Evolutionary conservation across 73 alveolate genomes (phyloP).

Genomic region (Tetrahymena elliotti): DNA sequence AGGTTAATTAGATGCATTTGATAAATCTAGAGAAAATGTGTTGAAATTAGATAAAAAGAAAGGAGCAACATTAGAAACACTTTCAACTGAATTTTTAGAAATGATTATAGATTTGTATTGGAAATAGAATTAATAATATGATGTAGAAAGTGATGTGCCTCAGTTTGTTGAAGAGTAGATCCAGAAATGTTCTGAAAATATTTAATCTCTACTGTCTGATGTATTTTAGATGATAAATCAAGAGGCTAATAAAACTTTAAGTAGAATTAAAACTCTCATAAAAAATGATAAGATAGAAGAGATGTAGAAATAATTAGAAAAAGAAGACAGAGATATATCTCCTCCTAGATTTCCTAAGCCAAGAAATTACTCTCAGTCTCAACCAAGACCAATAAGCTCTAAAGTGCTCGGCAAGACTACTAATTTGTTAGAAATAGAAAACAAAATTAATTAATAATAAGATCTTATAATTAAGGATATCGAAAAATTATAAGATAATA

Average conservation of each 20-base stretch:
- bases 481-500: background rate
- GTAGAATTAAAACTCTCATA: background rate
- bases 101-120: background rate
- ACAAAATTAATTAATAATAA: background rate
- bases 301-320: background rate
- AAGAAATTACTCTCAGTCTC: background rate
- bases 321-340: background rate
- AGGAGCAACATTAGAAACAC: background rate
- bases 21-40: background rate
- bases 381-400: background rate
- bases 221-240: background rate
- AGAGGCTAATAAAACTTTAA: background rate
- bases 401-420: background rate
- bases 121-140: background rate
- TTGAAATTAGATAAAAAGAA: background rate
- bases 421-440: background rate
- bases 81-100: background rate
- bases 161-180: background rate
- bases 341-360: background rate
- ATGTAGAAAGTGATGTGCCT: background rate
- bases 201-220: background rate
- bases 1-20: background rate
- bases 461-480: background rate
- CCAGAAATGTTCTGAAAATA: background rate
- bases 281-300: background rate